Evolutionary conservation across 2,329 filamentous ascomycete species (phyloP), one percentile per base, ranked within the genome.

Genomic region (Blastomyces emzantsi): DNA sequence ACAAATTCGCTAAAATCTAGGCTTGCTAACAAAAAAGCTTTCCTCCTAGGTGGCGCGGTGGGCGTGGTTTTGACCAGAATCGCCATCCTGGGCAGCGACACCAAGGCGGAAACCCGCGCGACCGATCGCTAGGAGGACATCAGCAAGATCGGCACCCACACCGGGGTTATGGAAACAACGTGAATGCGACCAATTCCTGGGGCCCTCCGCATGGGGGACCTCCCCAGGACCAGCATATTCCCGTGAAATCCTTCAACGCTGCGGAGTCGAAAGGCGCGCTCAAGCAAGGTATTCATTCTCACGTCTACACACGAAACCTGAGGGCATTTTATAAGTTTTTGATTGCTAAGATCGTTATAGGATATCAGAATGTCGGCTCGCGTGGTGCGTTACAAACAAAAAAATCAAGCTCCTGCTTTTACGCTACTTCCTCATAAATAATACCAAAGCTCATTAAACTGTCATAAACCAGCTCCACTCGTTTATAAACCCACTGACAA

Each of bases 231-330:
- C 74, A 75, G 60, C 77, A 79, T 70, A 69, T 75, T 45, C 72
- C 78, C n/a, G 75, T 79, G 30, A 70, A 71, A 28, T 75, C 73
- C 6, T 80, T 80, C 71, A 80, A 81, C 68, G 71, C 75, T 19
- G 67, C 70, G 8, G 79, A 80, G 65, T 70, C 74, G 39, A 78
- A 78, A 66, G 73, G 70, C 52, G 70, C 73, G 64, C 70, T 81
- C 43, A 78, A 71, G 66, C 75, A 71, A 71, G 74, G 78, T 76
- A 73, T 54, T 39, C 41, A 73, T 54, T 39, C 41, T 33, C 45
- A 3, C 3, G 39, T 57, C 30, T 54, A 30, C 41, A 62, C 15
- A 39, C 17, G 36, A 52, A 55, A 28, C 19, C 39, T 45, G 36
- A 39, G 30, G 52, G 19, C 2, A 36, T 56, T 56, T 55, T 28